Base-by-base conservation (phyloP, 345 rosid species). In the Aegle marmelos region DNA sequence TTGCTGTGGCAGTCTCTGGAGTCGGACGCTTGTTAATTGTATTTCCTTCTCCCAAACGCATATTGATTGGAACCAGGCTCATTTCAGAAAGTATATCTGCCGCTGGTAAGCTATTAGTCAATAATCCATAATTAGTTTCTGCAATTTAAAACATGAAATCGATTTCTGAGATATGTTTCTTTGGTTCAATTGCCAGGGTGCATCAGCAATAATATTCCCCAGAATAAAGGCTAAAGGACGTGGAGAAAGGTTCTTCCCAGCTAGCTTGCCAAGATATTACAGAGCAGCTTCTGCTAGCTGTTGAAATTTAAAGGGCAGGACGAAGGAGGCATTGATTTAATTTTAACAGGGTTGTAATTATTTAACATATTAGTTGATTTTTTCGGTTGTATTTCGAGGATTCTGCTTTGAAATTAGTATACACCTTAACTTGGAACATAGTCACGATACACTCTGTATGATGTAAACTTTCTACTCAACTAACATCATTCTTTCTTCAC, bases 181-280 rank as follows among this genome's bases (percentile, higher is more conserved):
- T 45, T 45, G 17, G 50, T 57, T 6, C 31, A 17, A 48, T 24
- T 72, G 34, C 31, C 76, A 58, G 34, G 66, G 50, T 2, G 76
- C 65, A n/a, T 36, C 76, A 1, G 22, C 66, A 24, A 72, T 72
- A 58, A 72, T 58, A 9, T 58, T 72, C 54, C 66, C 64, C 5
- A 31, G 22, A 21, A 72, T 10, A 21, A 54, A 70, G 60, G 59
- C 33, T 7, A 39, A 48, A 28, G 60, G 58, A 45, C n/a, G 16
- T 24, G 9, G 14, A 69, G 73, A 69, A n/a, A 69, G 48, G 73
- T 19, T 70, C 59, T 70, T 50, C 59, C 37, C 73, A 45, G 60
- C 16, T 1, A 72, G n/a, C 50, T 5, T 57, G 7, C 75, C 50
- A 72, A 28, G 50, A n/a, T 34, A 56, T 57, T 57, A 72, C 64